Evolutionary conservation across 805 yeast genomes (phyloP), one percentile per base, ranked within the genome.

Genomic region (Brettanomyces anomalus): DNA sequence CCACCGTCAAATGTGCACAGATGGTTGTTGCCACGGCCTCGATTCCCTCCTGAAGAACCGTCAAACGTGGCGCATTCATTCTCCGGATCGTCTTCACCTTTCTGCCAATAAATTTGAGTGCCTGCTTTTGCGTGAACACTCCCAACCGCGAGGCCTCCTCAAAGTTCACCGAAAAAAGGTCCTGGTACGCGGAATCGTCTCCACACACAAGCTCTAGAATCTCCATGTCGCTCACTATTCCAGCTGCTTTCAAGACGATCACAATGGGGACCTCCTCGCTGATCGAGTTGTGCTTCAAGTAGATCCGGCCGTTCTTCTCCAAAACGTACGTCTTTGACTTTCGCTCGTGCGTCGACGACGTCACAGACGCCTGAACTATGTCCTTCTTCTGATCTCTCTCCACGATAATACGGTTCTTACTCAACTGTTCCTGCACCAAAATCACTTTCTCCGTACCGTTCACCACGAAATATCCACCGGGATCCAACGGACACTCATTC

Each of bases 381-480:
- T 80, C 82, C 62, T 94, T 93, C 65, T 88, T 86, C 49, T 85
- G 95, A 60, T 93, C 99, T 1, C 96, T 93, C 64, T 93, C 99
- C 13, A 93, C 98, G 56, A 93, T 88, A 58, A 93, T 93, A 74
- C 98, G 85, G 65, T 93, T 93, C 66, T 93, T 93, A 40, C 95
- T 82, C 60, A 93, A 71, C 70, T 93, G 98, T 64, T 93, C 98
- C 64, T 93, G 98, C 36, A 93, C 94, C 52, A 93, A 72, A 49
- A 93, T 93, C 37, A 93, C 98, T 61, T 93, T 93, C 56, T 93
- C 98, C 0, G 98, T 93, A 61, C 98, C 98, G 59, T 90, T 90
- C 40, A 90, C 97, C 57, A 90, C 85, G 57, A 93, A 93, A 59
- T 93, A 93, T 55, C 98, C 98, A 66, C 98, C 98, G 5, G 98